Evolutionary conservation across 2,329 filamentous ascomycete genomes (phyloP).

Genomic region (Elsinoe perseae): DNA sequence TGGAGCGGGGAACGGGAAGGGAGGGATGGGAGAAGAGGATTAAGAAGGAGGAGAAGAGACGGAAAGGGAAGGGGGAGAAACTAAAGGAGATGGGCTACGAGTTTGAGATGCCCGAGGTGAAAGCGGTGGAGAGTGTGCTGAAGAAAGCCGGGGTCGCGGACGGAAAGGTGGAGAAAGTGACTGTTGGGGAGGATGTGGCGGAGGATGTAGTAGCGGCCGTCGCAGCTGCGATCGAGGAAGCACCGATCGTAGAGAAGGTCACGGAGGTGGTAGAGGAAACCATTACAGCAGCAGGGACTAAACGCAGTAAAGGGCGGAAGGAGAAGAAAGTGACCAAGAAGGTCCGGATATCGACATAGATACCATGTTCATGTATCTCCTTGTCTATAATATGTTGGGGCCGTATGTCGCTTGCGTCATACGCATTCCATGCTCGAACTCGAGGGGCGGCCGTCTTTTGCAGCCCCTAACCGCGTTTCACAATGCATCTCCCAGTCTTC

Average conservation of each 20-base stretch:
- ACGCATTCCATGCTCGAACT: background rate
- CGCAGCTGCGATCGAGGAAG: conserved; percentile 26
- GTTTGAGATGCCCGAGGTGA: conserved; percentile 66
- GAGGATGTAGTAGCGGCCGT: conserved; percentile 27
- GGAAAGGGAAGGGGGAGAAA: conserved; percentile 62
- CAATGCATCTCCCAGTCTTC: background rate
- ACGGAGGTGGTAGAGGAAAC: conserved; percentile 30
- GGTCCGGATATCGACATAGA: conserved; percentile 11
- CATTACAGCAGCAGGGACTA: conserved; percentile 28
- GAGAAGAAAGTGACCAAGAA: conserved; percentile 21
- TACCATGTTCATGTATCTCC: background rate
- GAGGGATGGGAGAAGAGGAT: conserved; percentile 73
- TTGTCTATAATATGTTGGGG: background rate
- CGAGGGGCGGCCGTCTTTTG: background rate
- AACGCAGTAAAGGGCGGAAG: conserved; percentile 28
- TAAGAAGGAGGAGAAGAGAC: conserved; percentile 61
- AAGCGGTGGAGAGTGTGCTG: conserved; percentile 50
- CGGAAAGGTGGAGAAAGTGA: conserved; percentile 27
- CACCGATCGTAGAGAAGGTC: conserved; percentile 20
- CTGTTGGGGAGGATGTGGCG: conserved; percentile 30
- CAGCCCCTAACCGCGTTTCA: background rate
- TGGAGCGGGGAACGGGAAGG: conserved; percentile 66
- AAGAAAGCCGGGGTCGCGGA: conserved; percentile 29
- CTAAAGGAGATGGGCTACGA: conserved; percentile 78
- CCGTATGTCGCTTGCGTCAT: background rate